Percentiles rank a stretch among this genome's conserved stretches.
Evolutionary conservation across 805 yeast genomes (phyloP).

Genomic region (Pichia pseudocactophila): DNA sequence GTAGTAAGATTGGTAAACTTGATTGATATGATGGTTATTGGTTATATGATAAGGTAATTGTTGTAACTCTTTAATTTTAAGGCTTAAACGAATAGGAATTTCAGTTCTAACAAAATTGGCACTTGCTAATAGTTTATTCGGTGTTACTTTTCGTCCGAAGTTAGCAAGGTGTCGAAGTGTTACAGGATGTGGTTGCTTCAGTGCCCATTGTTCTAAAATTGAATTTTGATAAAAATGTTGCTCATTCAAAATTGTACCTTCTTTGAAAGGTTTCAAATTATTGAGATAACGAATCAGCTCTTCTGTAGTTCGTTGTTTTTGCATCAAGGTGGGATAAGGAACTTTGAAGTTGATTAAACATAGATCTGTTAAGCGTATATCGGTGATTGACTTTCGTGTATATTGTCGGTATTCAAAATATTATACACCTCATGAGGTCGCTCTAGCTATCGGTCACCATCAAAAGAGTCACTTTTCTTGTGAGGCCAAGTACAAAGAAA

Average conservation of each 20-base stretch:
- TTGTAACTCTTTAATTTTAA: conserved; percentile 73
- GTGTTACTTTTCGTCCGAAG: conserved; percentile 70
- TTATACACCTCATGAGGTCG: no score
- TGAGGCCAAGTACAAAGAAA: no score
- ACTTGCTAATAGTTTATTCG: conserved; percentile 66
- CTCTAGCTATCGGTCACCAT: no score
- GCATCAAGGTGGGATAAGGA: no score
- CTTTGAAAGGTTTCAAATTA: conserved; percentile 9
- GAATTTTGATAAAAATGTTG: conserved; percentile 86
- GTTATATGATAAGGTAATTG: conserved; percentile 71
- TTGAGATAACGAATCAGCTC: neutral
- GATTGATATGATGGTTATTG: conserved; percentile 76
- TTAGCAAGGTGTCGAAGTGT: conserved; percentile 85
- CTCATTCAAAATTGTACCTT: conserved; percentile 22
- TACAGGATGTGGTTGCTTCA: conserved; percentile 75
- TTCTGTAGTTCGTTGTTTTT: no score
- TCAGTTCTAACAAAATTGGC: conserved; percentile 88
- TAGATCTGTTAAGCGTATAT: no score
- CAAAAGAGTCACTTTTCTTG: no score
- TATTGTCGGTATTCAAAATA: no score
- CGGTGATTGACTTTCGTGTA: no score
- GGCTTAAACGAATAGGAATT: conserved; percentile 74
- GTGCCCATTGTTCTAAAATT: conserved; percentile 52
- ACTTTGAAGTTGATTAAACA: no score
- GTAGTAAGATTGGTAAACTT: conserved; percentile 80